phyloP scores from a whole-genome alignment of 2,329 filamentous ascomycete species.

The Plectosphaerella sp. region DNA sequence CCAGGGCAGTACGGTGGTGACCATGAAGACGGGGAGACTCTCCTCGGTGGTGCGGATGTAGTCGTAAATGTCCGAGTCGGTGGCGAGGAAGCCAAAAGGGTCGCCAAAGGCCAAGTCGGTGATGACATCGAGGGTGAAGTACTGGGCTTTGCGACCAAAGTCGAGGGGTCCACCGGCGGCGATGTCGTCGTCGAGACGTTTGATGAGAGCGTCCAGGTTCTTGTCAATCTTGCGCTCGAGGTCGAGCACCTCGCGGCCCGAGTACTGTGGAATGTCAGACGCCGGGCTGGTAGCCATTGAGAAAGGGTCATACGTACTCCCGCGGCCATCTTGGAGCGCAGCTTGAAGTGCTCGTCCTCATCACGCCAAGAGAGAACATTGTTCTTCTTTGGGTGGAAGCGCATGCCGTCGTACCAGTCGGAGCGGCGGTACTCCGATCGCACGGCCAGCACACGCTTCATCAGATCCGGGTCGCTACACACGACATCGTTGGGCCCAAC shows the following conservation, averaged over 20 bases:
- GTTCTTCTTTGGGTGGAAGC: conserved; percentile 48
- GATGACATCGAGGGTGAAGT: conserved; percentile 50
- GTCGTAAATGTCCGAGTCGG: conserved; percentile 39
- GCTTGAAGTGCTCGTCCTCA: conserved; percentile 33
- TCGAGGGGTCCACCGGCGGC: conserved; percentile 43
- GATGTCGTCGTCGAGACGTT: conserved; percentile 40
- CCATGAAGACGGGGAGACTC: conserved; percentile 35
- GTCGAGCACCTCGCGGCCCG: conserved; percentile 46
- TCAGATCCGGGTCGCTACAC: conserved; percentile 31
- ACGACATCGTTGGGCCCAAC: conserved; percentile 37
- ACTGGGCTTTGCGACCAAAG: conserved; percentile 41
- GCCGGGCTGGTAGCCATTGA: not conserved
- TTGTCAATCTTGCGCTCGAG: conserved; percentile 46
- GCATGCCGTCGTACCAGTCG: conserved; percentile 42
- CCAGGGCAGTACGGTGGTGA: conserved; percentile 36
- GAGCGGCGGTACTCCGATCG: conserved; percentile 30
- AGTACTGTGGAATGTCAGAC: conserved; percentile 26
- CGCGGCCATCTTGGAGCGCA: conserved; percentile 43
- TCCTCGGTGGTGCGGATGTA: conserved; percentile 39
- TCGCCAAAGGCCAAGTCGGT: conserved; percentile 44
- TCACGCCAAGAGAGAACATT: conserved; percentile 48
- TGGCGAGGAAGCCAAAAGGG: conserved; percentile 39
- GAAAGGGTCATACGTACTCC: conserved; percentile 29
- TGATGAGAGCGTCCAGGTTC: conserved; percentile 49
- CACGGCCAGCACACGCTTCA: conserved; percentile 30